Evolutionary conservation across 2,329 filamentous ascomycete species (phyloP).

Genomic region (Byssochlamys sp.): DNA sequence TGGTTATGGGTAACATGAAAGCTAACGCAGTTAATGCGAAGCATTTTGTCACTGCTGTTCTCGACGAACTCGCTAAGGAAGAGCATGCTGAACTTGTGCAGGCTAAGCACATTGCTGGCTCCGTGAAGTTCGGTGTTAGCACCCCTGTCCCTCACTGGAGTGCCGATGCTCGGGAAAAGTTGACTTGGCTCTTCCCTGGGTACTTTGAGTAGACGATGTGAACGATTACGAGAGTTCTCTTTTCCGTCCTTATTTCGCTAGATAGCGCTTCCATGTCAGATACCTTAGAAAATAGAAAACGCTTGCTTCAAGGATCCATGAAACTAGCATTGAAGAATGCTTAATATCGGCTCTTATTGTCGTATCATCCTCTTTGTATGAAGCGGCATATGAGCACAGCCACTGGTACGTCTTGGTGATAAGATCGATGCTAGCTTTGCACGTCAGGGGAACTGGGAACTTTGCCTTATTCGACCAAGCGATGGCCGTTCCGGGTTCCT

Average conservation of each 20-base stretch:
- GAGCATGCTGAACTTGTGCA: slow-evolving; percentile 65
- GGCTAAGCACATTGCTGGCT: slow-evolving; percentile 72
- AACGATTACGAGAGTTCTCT: background rate
- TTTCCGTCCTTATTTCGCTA: background rate
- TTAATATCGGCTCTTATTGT: no score
- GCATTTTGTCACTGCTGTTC: slow-evolving; percentile 71
- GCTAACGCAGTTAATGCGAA: slow-evolving; percentile 83
- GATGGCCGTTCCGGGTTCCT: background rate
- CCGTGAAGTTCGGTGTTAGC: slow-evolving; percentile 70
- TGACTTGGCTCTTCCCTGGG: slow-evolving; percentile 79
- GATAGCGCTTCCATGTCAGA: background rate
- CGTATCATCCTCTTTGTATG: no score
- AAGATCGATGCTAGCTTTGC: no score
- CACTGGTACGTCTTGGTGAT: no score
- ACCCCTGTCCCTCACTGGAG: slow-evolving; percentile 68
- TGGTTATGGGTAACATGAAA: slow-evolving; percentile 95
- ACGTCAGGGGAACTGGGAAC: no score
- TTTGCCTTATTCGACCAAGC: background rate
- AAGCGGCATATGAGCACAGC: no score
- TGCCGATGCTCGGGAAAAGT: slow-evolving; percentile 64
- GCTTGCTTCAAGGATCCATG: background rate
- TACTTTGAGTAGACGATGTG: slow-evolving; percentile 46
- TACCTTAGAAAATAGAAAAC: background rate
- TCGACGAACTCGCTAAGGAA: slow-evolving; percentile 72
- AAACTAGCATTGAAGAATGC: background rate